These are phyloP conservation scores for Fraxinus paxiana DNA, from an alignment of 305 asterid genomes.

Conservation along the genomic window DNA sequence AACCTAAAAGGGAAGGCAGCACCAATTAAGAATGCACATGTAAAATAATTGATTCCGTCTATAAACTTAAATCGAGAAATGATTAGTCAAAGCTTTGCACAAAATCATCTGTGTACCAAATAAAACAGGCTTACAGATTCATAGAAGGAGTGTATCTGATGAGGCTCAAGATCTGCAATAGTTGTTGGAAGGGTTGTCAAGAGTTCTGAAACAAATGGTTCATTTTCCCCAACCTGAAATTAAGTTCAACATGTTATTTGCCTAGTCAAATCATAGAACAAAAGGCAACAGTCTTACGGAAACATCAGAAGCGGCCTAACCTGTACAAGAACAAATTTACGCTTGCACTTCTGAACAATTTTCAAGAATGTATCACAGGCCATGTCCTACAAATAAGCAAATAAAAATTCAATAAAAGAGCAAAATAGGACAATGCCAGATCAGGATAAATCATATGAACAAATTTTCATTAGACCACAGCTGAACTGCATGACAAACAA, in stretches of 20 bases:
- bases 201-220: conserved; percentile 94
- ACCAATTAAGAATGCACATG: conserved; percentile 7
- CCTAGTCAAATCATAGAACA: neutral
- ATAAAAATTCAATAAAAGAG: conserved; percentile 12
- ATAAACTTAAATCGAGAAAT: neutral
- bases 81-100: neutral
- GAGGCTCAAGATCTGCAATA: conserved; percentile 90
- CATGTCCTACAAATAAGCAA: conserved; percentile 65
- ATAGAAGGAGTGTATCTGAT: conserved; percentile 92
- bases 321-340: conserved; percentile 88
- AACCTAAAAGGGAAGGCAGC: conserved; percentile 49
- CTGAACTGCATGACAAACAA: neutral
- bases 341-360: conserved; percentile 98
- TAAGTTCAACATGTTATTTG: conserved; percentile 17
- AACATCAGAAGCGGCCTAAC: conserved; percentile 29
- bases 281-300: neutral
- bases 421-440: neutral
- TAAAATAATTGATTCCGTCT: neutral
- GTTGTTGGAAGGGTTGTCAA: conserved; percentile 73
- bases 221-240: conserved; percentile 87
- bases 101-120: neutral
- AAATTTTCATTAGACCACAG: neutral
- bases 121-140: conserved; percentile 68
- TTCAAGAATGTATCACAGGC: conserved; percentile 97
- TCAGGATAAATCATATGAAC: neutral